A percentile compares a stretch with the other conserved stretches of the same genome.
Conservation (phyloP, 805 yeast genomes). For the Candida sithepensis region DNA sequence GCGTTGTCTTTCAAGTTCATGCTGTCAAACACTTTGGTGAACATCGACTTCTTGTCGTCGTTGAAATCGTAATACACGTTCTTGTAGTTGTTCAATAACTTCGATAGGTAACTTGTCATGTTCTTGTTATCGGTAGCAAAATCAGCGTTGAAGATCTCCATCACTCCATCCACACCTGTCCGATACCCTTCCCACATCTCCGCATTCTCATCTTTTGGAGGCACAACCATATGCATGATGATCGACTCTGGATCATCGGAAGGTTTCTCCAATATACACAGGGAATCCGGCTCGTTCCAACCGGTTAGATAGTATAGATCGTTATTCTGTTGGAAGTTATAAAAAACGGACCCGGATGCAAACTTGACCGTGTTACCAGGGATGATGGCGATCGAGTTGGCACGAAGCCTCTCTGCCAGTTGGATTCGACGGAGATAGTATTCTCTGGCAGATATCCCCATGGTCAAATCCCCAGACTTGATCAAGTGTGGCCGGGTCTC, state of each 20-base stretch:
- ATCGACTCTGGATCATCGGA: conserved; percentile 48
- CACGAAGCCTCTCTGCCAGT: conserved; percentile 57
- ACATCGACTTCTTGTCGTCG: conserved; percentile 12
- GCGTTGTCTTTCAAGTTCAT: conserved; percentile 9
- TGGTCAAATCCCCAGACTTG: conserved; percentile 75
- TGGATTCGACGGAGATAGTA: conserved; percentile 66
- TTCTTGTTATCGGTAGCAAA: conserved; percentile 50
- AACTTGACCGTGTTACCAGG: conserved; percentile 70
- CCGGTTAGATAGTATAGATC: conserved; percentile 87
- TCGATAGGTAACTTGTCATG: conserved; percentile 40
- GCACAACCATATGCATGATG: conserved; percentile 76
- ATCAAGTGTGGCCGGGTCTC: conserved; percentile 82
- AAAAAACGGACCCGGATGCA: conserved; percentile 88
- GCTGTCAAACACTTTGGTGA: conserved; percentile 19
- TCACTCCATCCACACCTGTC: conserved; percentile 81
- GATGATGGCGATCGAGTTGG: conserved; percentile 65
- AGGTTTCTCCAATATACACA: conserved; percentile 62
- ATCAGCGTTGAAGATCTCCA: conserved; percentile 86
- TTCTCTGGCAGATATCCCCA: conserved; percentile 82
- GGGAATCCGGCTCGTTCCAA: conserved; percentile 86
- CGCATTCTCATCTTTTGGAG: conserved; percentile 67
- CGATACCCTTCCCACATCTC: conserved; percentile 97
- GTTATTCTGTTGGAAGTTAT: conserved; percentile 89
- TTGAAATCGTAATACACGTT: conserved; percentile 53
- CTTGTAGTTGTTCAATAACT: conserved; percentile 45